Percentiles rank a stretch among this genome's conserved stretches.
phyloP scores from a whole-genome alignment of 2,329 filamentous ascomycete genomes.

The Gnomoniopsis smithogilvyi region DNA sequence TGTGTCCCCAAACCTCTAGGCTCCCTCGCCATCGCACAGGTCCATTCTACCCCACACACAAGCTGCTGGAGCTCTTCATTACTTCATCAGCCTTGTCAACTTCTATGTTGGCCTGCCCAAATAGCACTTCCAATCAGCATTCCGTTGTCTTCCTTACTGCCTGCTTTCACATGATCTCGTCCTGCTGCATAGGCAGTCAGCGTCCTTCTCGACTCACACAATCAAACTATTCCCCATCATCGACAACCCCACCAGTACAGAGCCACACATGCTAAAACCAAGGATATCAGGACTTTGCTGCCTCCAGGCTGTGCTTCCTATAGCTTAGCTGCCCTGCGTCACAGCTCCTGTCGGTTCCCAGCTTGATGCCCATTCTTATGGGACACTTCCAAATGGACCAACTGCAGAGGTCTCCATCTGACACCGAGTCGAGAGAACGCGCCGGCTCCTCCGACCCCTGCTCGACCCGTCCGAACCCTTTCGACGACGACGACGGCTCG shows the following conservation, averaged over 20 bases:
- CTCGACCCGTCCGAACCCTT: conserved; percentile 62
- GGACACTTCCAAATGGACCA: conserved; percentile 52
- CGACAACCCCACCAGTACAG: background rate
- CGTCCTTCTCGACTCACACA: background rate
- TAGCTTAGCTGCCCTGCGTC: conserved; percentile 49
- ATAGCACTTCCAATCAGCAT: background rate
- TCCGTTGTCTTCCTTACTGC: background rate
- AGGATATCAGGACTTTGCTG: conserved; percentile 37
- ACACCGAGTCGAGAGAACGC: conserved; percentile 52
- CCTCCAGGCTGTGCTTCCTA: conserved; percentile 45
- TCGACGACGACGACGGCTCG: conserved; percentile 54
- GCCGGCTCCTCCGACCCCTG: conserved; percentile 60
- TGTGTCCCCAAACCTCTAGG: background rate
- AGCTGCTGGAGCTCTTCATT: conserved; percentile 1
- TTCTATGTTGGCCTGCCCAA: background rate
- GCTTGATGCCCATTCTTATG: conserved; percentile 22
- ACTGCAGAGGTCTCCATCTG: conserved; percentile 36
- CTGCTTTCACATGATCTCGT: background rate
- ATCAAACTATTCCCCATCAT: background rate
- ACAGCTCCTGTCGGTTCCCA: conserved; percentile 41
- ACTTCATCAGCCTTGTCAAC: background rate
- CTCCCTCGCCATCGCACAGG: background rate
- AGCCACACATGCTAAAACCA: conserved; percentile 57
- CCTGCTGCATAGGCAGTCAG: too few species aligned
- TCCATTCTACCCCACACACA: background rate